Evolutionary conservation across 345 rosid genomes (phyloP).

Genomic region (Gossypium raimondii): DNA sequence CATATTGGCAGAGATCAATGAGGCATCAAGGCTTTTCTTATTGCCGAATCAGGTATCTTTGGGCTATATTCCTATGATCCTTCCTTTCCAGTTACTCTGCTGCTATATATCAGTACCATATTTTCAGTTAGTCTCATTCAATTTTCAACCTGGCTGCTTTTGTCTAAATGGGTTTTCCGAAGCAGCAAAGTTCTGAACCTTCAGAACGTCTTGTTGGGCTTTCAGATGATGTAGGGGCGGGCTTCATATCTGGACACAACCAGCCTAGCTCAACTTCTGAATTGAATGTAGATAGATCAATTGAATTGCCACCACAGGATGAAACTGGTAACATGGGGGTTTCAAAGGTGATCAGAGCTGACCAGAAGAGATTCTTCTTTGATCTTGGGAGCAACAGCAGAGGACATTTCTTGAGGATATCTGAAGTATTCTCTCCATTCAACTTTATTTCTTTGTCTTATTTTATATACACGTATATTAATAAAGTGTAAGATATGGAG

Average conservation of each 20-base stretch:
- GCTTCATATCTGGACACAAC: conserved; percentile 90
- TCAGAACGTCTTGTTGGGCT: conserved; percentile 79
- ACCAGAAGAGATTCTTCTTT: conserved; percentile 92
- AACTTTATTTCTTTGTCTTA: not conserved
- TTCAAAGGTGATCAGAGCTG: conserved; percentile 85
- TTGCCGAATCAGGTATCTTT: conserved; percentile 69
- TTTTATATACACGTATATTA: no score
- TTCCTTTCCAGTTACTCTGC: not conserved
- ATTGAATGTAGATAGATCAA: conserved; percentile 60
- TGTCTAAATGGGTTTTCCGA: conserved; percentile 7
- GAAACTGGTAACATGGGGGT: conserved; percentile 57
- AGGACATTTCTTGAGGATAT: conserved; percentile 92
- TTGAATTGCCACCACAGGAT: conserved; percentile 66
- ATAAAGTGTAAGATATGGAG: not conserved
- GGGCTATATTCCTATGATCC: conserved; percentile 15
- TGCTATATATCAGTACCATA: conserved; percentile 5
- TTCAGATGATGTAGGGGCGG: conserved; percentile 98
- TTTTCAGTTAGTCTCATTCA: conserved; percentile 15
- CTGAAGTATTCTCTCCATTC: conserved; percentile 51
- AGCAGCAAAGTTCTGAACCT: conserved; percentile 68
- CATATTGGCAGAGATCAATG: conserved; percentile 82
- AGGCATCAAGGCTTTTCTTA: conserved; percentile 67
- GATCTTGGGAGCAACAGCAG: conserved; percentile 93
- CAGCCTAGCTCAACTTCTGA: conserved; percentile 72
- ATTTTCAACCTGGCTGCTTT: conserved; percentile 14